Percentiles rank a stretch among this genome's conserved stretches.
phyloP scores from a whole-genome alignment of 2,329 filamentous ascomycete genomes.

The Tolypocladium tundrense region DNA sequence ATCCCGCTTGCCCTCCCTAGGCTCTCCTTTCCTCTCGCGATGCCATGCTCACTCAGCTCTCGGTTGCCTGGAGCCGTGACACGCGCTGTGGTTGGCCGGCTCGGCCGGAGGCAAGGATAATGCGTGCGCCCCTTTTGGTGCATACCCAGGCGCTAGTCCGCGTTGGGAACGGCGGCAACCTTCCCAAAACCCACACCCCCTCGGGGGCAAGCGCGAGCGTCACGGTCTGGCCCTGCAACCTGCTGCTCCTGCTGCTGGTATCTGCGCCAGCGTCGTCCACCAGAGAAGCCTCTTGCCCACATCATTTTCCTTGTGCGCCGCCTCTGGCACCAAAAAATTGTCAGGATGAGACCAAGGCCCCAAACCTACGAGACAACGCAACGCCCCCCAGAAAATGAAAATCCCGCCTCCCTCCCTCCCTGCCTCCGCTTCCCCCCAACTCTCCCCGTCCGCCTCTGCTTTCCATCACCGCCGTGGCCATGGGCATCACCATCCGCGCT shows the following conservation, averaged over 20 bases:
- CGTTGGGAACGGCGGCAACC: not conserved
- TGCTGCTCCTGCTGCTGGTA: conserved; percentile 5
- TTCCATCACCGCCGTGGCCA: conserved; percentile 16
- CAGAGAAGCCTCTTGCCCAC: conserved; percentile 21
- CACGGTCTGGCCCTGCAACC: conserved; percentile 9
- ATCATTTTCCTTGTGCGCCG: conserved; percentile 25
- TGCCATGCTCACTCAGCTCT: not conserved
- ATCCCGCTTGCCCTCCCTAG: not conserved
- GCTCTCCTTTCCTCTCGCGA: not conserved
- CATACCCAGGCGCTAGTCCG: not conserved
- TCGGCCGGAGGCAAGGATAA: conserved; percentile 4
- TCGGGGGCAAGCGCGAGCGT: conserved; percentile 7
- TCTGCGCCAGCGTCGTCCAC: conserved; percentile 11
- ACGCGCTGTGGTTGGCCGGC: not conserved
- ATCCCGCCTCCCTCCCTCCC: conserved; percentile 15
- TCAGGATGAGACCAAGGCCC: conserved; percentile 29
- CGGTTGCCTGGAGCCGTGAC: not conserved
- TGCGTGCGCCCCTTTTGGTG: conserved; percentile 4
- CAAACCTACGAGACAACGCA: conserved; percentile 25
- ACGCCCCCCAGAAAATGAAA: conserved; percentile 19
- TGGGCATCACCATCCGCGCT: conserved; percentile 2
- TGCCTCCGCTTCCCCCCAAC: conserved; percentile 14
- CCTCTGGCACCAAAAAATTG: conserved; percentile 27
- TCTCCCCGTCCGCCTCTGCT: conserved; percentile 9
- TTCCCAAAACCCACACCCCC: conserved; percentile 6